A percentile compares a stretch with the other conserved stretches of the same genome.
phyloP scores from a whole-genome alignment of 2,329 filamentous ascomycete genomes.

The Bipolaris victoriae region DNA sequence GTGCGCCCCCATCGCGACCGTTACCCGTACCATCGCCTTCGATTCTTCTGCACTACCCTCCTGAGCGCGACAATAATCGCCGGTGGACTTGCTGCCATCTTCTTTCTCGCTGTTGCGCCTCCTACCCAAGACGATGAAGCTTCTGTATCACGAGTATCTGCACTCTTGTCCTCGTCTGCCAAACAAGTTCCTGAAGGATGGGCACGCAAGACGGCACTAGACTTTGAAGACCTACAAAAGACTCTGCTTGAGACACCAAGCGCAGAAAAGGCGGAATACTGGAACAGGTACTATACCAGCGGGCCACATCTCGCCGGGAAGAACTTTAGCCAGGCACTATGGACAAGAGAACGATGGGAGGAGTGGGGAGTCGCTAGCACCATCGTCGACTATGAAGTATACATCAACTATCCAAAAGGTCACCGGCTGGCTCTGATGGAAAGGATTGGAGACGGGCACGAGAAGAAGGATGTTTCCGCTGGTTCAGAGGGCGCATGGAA shows the following conservation, averaged over 20 bases:
- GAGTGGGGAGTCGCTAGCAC: constrained; percentile 56
- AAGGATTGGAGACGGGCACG: constrained; percentile 62
- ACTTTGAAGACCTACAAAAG: constrained; percentile 61
- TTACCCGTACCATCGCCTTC: constrained; percentile 62
- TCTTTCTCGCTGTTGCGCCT: constrained; percentile 48
- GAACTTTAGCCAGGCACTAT: constrained; percentile 59
- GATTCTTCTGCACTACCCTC: constrained; percentile 70
- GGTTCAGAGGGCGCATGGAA: constrained; percentile 56
- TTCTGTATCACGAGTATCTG: constrained; percentile 6
- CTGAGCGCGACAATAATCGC: constrained; percentile 48
- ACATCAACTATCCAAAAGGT: constrained; percentile 58
- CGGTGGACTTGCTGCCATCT: constrained; percentile 46
- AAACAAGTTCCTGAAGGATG: constrained; percentile 45
- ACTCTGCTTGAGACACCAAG: constrained; percentile 62
- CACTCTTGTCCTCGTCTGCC: constrained; percentile 27
- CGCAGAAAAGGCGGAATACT: constrained; percentile 57
- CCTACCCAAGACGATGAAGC: constrained; percentile 39
- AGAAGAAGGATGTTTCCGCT: constrained; percentile 19
- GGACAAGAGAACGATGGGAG: constrained; percentile 58
- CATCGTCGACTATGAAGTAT: constrained; percentile 59
- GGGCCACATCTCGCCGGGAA: constrained; percentile 60
- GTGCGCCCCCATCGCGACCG: constrained; percentile 59
- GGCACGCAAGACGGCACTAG: constrained; percentile 55
- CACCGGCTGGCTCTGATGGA: constrained; percentile 56
- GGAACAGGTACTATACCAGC: constrained; percentile 59